These are phyloP conservation scores for Fraxinus baroniana DNA, from an alignment of 305 asterid genomes.

Conservation along the genomic window DNA sequence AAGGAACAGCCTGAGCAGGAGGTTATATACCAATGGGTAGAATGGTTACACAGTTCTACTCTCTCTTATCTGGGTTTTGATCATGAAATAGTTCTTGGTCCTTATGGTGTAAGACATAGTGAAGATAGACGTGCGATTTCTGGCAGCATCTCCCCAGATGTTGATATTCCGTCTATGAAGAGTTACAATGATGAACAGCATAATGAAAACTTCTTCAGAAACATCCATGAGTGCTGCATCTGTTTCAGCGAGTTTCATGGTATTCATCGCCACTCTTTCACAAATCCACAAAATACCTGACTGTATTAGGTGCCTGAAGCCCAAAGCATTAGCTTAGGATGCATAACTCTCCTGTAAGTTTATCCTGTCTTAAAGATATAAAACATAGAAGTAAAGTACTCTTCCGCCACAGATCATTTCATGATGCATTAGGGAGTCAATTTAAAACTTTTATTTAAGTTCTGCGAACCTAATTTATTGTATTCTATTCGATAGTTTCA, in stretches of 20 bases:
- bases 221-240: conserved; percentile 74
- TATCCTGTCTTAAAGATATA: not conserved
- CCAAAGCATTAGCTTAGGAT: not conserved
- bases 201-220: conserved; percentile 60
- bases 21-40: conserved; percentile 84
- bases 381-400: not conserved
- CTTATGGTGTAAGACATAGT: conserved; percentile 36
- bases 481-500: not conserved
- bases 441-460: not conserved
- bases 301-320: not conserved
- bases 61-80: conserved; percentile 75
- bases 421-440: not conserved
- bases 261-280: conserved; percentile 27
- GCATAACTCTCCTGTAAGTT: not conserved
- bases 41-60: conserved; percentile 67
- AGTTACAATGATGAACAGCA: conserved; percentile 68
- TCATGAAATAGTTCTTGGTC: conserved; percentile 66
- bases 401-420: not conserved
- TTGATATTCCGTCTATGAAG: conserved; percentile 68
- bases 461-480: not conserved
- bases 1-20: conserved; percentile 71
- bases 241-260: conserved; percentile 78
- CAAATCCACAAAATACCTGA: not conserved
- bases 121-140: conserved; percentile 77
- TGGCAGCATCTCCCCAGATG: conserved; percentile 55